Evolutionary conservation across 805 yeast species (phyloP).

Genomic region (Zygosaccharomyces lentus): DNA sequence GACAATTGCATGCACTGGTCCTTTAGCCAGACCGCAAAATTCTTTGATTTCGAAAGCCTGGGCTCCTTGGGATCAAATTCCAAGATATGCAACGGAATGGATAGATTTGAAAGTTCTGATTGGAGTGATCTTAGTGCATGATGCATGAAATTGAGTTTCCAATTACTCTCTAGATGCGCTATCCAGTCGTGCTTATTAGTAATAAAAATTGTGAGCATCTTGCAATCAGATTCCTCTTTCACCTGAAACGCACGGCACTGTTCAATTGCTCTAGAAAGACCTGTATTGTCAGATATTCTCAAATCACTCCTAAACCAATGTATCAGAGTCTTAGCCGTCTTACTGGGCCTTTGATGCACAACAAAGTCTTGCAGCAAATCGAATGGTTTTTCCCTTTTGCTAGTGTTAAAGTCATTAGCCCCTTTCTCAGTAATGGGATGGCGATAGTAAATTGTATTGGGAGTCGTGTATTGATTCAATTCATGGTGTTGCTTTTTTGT

Average conservation of each 20-base stretch:
- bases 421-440: constrained; percentile 17
- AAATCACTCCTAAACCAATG: constrained; percentile 49
- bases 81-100: constrained; percentile 37
- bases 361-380: constrained; percentile 11
- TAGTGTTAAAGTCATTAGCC: constrained; percentile 22
- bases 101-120: constrained; percentile 30
- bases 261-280: background rate
- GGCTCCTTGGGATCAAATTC: constrained; percentile 22
- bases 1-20: constrained; percentile 14
- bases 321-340: constrained; percentile 26
- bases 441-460: constrained; percentile 17
- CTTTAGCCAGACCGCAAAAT: constrained; percentile 25
- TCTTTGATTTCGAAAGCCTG: constrained; percentile 13
- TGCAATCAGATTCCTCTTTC: background rate
- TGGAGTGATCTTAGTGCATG: constrained; percentile 35
- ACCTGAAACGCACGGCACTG: background rate
- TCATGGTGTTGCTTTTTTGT: constrained; percentile 7
- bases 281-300: constrained; percentile 43
- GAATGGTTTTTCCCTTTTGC: constrained; percentile 17
- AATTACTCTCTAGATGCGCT: constrained; percentile 42
- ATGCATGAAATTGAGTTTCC: constrained; percentile 40
- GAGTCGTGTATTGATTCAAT: constrained; percentile 15
- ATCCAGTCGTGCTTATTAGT: constrained; percentile 40
- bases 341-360: background rate
- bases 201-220: constrained; percentile 41